Percentiles rank a stretch among this genome's conserved stretches.
Evolutionary conservation across 2,329 filamentous ascomycete species (phyloP).

Genomic region (Immersiporthe knoxdaviesiana): DNA sequence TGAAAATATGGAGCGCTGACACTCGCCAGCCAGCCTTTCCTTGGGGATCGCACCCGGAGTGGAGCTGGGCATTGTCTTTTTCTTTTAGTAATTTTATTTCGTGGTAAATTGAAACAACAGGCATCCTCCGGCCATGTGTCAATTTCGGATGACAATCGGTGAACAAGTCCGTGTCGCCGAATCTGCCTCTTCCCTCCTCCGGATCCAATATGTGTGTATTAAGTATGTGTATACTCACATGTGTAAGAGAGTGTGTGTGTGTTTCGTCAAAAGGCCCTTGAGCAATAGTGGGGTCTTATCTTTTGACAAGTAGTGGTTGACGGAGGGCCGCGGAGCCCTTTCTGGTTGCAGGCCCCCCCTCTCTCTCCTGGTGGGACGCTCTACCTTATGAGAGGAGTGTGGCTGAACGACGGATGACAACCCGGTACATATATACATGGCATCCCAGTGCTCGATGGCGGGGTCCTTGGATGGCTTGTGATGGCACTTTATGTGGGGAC

Average conservation of each 20-base stretch:
- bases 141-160: neutral
- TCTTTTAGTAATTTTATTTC: no score
- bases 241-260: neutral
- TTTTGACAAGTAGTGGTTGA: neutral
- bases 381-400: neutral
- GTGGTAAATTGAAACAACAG: neutral
- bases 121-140: neutral
- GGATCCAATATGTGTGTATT: neutral
- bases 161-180: neutral
- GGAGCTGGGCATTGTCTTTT: neutral
- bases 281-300: neutral
- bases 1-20: neutral
- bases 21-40: neutral
- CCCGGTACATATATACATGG: no score
- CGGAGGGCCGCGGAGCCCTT: neutral
- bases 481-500: slow-evolving; percentile 3
- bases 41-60: neutral
- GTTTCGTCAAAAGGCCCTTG: neutral
- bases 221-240: neutral
- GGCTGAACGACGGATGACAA: neutral
- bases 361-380: neutral
- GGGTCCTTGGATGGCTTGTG: neutral
- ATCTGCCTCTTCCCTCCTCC: neutral
- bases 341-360: neutral
- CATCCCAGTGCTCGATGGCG: neutral